These are phyloP conservation scores for Cytidiella melzeri DNA, from an alignment of 768 basidiomycete genomes.

Conservation along the genomic window DNA sequence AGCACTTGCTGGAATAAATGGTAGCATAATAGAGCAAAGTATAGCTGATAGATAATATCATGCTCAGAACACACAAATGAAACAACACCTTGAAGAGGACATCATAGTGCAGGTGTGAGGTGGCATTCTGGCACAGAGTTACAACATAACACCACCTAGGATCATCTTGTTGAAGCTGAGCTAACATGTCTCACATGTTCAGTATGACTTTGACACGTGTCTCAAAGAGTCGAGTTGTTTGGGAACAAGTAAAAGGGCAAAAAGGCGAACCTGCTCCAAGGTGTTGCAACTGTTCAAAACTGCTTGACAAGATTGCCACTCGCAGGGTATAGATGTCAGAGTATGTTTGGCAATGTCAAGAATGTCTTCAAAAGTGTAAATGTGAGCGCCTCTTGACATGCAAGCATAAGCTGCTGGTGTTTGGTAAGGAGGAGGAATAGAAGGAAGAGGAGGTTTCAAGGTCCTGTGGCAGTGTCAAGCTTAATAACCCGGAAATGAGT, in stretches of 20 bases:
- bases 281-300: not conserved
- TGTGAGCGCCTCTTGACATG: not conserved
- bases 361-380: not conserved
- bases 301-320: conserved; percentile 1
- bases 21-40: no score
- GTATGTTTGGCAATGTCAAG: not conserved
- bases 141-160: no score
- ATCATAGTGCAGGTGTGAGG: no score
- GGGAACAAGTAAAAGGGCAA: not conserved
- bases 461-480: not conserved
- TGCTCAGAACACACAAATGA: no score
- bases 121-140: no score
- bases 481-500: not conserved
- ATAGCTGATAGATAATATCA: no score
- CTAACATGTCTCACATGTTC: no score
- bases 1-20: no score
- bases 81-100: no score
- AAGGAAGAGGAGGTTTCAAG: not conserved
- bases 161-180: no score
- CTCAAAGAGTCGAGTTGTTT: conserved; percentile 7
- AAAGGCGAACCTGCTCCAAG: not conserved
- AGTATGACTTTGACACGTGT: not conserved
- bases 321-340: conserved; percentile 1
- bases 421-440: no score
- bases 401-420: not conserved